Percentiles rank a stretch among this genome's conserved stretches.
Evolutionary conservation across 139 green algal genomes (phyloP).

Genomic region (Haematococcus lacustris): DNA sequence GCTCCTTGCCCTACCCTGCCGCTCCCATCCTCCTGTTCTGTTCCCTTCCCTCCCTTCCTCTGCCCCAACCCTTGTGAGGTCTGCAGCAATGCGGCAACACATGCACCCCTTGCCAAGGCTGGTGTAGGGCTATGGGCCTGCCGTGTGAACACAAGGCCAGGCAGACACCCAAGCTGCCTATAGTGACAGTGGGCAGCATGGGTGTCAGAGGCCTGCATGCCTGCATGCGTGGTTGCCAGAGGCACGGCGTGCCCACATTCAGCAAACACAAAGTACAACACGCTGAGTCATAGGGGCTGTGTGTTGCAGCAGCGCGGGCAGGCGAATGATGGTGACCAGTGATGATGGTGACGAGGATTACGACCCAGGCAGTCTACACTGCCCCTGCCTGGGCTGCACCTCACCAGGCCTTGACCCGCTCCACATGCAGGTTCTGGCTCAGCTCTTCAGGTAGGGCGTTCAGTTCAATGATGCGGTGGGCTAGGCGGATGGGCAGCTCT

Average conservation of each 20-base stretch:
- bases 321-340: background rate
- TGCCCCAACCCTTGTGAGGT: too few relatives aligned
- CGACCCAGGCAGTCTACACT: background rate
- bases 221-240: background rate
- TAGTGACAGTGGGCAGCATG: background rate
- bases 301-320: background rate
- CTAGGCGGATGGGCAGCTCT: slow-evolving; percentile 81
- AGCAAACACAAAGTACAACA: background rate
- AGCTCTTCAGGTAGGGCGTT: slow-evolving; percentile 79
- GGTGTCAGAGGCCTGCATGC: background rate
- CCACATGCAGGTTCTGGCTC: slow-evolving; percentile 64
- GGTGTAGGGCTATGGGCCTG: too few relatives aligned
- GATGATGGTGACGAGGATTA: too few relatives aligned
- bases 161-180: too few relatives aligned
- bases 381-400: background rate
- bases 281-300: background rate
- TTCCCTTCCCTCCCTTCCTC: too few relatives aligned
- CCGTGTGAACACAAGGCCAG: too few relatives aligned
- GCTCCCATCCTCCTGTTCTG: too few relatives aligned
- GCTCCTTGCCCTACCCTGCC: too few relatives aligned
- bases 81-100: background rate
- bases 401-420: slow-evolving; percentile 14
- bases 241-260: background rate
- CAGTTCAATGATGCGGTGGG: slow-evolving; percentile 86
- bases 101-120: background rate